Percentiles rank a stretch among this genome's conserved stretches.
Evolutionary conservation across 768 basidiomycete genomes (phyloP).

Genomic region (Hericium alpestre): DNA sequence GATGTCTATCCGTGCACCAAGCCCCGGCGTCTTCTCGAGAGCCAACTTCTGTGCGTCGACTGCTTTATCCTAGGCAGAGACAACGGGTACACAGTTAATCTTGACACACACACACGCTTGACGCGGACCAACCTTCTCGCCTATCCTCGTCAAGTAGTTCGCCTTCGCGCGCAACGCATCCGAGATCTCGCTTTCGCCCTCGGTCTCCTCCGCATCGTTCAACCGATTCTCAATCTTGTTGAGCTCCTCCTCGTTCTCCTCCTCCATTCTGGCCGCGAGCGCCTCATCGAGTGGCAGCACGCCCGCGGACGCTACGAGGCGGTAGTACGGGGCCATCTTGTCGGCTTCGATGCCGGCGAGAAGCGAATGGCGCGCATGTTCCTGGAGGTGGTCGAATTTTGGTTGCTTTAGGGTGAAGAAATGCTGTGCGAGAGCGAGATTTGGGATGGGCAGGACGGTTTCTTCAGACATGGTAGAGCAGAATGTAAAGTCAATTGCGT

Average conservation of each 20-base stretch:
- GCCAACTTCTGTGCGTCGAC: constrained; percentile 75
- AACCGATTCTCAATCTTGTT: constrained; percentile 66
- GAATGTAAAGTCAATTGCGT: not conserved
- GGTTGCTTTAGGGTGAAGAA: constrained; percentile 63
- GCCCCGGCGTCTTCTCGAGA: constrained; percentile 82
- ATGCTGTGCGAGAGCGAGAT: constrained; percentile 71
- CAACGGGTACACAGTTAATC: not conserved
- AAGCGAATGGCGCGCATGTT: constrained; percentile 51
- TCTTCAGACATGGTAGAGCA: constrained; percentile 65
- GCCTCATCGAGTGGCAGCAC: constrained; percentile 40
- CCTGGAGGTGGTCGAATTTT: constrained; percentile 51
- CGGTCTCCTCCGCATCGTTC: constrained; percentile 78
- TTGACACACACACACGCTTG: not conserved
- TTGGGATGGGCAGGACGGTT: constrained; percentile 74
- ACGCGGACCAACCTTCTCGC: constrained; percentile 47
- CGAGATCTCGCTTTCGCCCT: constrained; percentile 89
- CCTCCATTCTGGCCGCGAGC: constrained; percentile 50
- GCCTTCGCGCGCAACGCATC: constrained; percentile 81
- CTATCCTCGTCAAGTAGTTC: constrained; percentile 78
- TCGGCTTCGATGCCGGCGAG: constrained; percentile 71
- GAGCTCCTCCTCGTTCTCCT: constrained; percentile 63
- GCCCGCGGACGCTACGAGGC: constrained; percentile 39
- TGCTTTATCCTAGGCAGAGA: constrained; percentile 53
- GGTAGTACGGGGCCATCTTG: constrained; percentile 85
- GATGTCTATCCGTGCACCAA: constrained; percentile 90